Evolutionary conservation across 352 stramenopile genomes (phyloP).

Genomic region (Globisporangium polare): DNA sequence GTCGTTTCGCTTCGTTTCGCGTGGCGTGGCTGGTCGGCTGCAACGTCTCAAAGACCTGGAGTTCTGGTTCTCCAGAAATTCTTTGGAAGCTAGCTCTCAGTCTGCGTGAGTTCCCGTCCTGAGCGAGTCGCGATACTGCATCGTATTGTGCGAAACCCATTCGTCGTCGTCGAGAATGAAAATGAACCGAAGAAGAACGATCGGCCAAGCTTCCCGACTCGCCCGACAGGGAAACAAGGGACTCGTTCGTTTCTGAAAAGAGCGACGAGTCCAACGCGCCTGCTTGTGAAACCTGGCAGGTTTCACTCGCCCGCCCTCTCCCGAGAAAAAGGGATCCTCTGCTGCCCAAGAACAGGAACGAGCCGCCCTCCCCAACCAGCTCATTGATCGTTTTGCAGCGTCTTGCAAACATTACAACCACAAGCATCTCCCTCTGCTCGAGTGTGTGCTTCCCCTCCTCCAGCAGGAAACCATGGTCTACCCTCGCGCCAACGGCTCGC

Average conservation of each 20-base stretch:
- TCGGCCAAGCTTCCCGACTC: not conserved
- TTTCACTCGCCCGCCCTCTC: not conserved
- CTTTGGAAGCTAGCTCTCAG: no score
- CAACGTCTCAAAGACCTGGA: no score
- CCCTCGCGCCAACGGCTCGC: conserved; percentile 5
- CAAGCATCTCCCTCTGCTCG: not conserved
- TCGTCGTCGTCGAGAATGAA: not conserved
- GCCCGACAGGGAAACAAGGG: no score
- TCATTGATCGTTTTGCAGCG: conserved; percentile 1
- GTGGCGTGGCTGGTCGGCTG: no score
- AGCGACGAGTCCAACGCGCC: not conserved
- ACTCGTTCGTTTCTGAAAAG: not conserved
- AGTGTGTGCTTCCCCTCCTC: not conserved
- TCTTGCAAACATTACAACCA: not conserved
- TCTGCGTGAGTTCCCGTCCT: no score
- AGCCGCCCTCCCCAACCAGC: not conserved
- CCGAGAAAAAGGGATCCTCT: not conserved
- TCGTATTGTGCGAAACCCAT: not conserved
- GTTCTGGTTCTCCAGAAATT: no score
- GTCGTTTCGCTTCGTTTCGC: no score
- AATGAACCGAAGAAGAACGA: not conserved
- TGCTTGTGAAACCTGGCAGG: not conserved
- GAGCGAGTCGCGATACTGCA: no score
- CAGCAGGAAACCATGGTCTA: conserved; percentile 6
- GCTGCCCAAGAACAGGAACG: not conserved